Evolutionary conservation across 768 basidiomycete genomes (phyloP).

Genomic region (Grammothele lineata): DNA sequence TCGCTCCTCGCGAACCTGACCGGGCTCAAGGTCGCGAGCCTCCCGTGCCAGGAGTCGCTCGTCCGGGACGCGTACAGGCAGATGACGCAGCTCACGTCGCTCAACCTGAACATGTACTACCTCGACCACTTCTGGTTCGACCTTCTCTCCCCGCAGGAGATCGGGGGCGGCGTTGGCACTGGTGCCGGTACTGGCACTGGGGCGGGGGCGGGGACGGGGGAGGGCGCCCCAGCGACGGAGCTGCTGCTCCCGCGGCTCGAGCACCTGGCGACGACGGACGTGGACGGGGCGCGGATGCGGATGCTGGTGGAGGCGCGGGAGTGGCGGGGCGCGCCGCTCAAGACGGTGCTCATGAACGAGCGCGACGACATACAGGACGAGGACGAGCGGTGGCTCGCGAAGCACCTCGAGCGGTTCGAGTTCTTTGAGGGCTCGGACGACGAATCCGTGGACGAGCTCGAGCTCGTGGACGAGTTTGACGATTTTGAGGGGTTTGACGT

Average conservation of each 20-base stretch:
- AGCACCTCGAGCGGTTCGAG: conserved; percentile 44
- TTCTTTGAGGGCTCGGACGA: conserved; percentile 52
- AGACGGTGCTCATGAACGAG: conserved; percentile 41
- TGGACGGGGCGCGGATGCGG: conserved; percentile 39
- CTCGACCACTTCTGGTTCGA: conserved; percentile 27
- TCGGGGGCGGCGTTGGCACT: conserved; percentile 12
- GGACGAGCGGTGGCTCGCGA: conserved; percentile 49
- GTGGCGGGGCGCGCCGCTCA: conserved; percentile 42
- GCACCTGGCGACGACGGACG: conserved; percentile 42
- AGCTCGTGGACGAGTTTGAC: conserved; percentile 17
- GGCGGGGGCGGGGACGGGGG: conserved; percentile 6
- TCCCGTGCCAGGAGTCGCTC: conserved; percentile 37
- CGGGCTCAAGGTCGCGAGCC: conserved; percentile 46
- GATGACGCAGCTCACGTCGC: conserved; percentile 40
- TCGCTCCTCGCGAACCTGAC: conserved; percentile 47
- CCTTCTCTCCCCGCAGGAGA: conserved; percentile 12
- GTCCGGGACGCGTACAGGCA: conserved; percentile 40
- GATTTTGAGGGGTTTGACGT: conserved; percentile 23
- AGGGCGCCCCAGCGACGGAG: too few relatives aligned
- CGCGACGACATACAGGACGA: conserved; percentile 36
- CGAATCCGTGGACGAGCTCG: conserved; percentile 33
- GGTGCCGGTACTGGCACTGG: too few relatives aligned
- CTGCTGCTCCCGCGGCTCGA: conserved; percentile 48
- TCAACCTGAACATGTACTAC: conserved; percentile 37
- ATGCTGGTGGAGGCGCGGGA: conserved; percentile 41